Evolutionary conservation across 352 stramenopile genomes (phyloP), one percentile per base, ranked within the genome.

Genomic region (Pythium utonaiense): DNA sequence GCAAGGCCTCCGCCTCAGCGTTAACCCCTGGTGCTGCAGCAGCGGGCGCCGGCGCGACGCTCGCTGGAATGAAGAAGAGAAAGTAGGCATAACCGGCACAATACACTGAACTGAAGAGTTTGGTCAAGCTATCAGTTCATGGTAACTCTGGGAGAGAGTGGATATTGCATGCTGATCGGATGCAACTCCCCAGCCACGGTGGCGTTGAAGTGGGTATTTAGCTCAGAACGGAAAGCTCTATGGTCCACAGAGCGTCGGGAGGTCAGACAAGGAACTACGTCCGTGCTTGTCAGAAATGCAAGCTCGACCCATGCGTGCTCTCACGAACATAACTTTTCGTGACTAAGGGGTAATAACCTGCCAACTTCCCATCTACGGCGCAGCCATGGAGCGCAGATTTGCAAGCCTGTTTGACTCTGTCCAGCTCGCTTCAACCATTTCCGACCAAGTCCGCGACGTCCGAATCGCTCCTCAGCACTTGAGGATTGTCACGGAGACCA

Each of bases 51-150:
- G 45, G 45, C 12, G 21, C 14, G 16, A 34, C 22, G 12, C 22
- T 52, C 6, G 27, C 27, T 24, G 47, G 47, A 53, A 24, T 21
- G 47, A 36, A 24, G 22, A 82, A 78, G 60, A 86, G 80, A 62
- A 82, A 77, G 54, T 40, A 40, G 45, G n/a, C 21, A 25, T 9
- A 7, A 16, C n/a, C 12, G 40, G 27, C 40, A 17, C 6, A 47
- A 42, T n/a, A n/a, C n/a, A n/a, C n/a, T n/a, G n/a, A n/a, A n/a
- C n/a, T n/a, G n/a, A n/a, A n/a, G n/a, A n/a, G n/a, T n/a, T n/a
- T n/a, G n/a, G n/a, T n/a, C n/a, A n/a, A n/a, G n/a, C n/a, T n/a
- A n/a, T n/a, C n/a, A n/a, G n/a, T n/a, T n/a, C n/a, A n/a, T n/a
- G n/a, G n/a, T n/a, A n/a, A n/a, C 9, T 33, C 5, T 33, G 16